phyloP scores from a whole-genome alignment of 805 yeast genomes.

The Suhomyces vadensis region DNA sequence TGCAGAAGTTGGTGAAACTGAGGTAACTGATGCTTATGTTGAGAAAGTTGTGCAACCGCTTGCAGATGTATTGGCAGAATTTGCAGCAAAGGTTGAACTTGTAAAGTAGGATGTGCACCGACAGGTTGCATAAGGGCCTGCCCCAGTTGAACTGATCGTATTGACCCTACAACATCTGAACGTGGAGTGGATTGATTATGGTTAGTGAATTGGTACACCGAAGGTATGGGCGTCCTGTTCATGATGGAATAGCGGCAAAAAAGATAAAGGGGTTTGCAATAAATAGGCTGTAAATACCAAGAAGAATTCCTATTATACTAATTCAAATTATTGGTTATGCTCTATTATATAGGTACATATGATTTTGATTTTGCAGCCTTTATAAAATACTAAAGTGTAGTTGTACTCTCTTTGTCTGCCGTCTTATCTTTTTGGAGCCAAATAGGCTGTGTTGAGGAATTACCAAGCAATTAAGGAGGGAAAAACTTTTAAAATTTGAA shows the following conservation, averaged over 20 bases:
- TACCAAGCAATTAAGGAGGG: background rate
- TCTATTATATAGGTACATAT: background rate
- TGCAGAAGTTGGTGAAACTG: slow-evolving; percentile 8
- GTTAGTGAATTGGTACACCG: slow-evolving; percentile 8
- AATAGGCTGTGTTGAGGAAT: background rate
- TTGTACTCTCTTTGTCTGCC: background rate
- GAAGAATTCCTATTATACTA: too few relatives aligned
- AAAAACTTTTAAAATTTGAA: background rate
- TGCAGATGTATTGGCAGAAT: slow-evolving; percentile 8
- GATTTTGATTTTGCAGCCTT: background rate
- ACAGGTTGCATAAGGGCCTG: slow-evolving; percentile 6
- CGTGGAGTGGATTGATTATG: background rate
- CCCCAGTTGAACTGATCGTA: slow-evolving; percentile 9
- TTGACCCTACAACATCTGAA: background rate
- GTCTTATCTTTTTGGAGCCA: slow-evolving; percentile 1
- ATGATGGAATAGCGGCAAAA: slow-evolving; percentile 11
- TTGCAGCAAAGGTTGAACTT: slow-evolving; percentile 5
- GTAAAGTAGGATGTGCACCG: slow-evolving; percentile 5
- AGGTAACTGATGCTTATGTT: background rate
- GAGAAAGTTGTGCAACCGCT: slow-evolving; percentile 1
- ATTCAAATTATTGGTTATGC: background rate
- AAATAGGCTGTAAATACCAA: background rate
- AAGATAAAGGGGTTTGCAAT: slow-evolving; percentile 3
- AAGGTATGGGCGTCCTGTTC: slow-evolving; percentile 11
- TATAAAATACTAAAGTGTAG: background rate